Percentiles rank a stretch among this genome's conserved stretches.
These are phyloP conservation scores for Rhododendron griersonianum DNA, from an alignment of 148 eudicot species.

Conservation along the genomic window DNA sequence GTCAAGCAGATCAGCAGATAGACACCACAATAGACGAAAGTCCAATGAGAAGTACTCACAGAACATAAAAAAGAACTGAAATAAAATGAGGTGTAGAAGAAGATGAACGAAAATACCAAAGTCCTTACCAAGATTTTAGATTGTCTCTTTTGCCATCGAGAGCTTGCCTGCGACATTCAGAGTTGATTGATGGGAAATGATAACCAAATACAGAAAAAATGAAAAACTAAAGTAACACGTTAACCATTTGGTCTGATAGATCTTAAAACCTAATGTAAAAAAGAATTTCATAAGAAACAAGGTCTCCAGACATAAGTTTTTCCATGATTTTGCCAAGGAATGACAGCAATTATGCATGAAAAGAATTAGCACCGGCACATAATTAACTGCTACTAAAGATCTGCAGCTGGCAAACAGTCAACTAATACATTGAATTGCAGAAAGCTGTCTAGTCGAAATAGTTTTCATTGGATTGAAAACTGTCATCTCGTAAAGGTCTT, in stretches of 20 bases:
- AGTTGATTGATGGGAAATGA: background rate
- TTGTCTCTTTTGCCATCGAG: conserved; percentile 92
- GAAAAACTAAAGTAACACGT: background rate
- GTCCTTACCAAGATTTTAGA: conserved; percentile 70
- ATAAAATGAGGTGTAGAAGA: background rate
- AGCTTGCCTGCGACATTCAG: conserved; percentile 55
- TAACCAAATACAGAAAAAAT: background rate
- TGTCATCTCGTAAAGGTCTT: background rate
- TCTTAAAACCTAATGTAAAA: background rate
- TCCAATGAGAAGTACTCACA: background rate
- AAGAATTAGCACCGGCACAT: background rate
- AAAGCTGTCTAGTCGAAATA: background rate
- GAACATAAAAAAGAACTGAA: background rate
- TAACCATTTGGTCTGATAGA: background rate
- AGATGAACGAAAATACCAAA: background rate
- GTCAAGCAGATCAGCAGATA: background rate
- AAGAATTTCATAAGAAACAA: background rate
- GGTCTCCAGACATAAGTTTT: background rate
- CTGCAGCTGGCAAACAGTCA: background rate
- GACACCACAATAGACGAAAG: background rate
- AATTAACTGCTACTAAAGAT: background rate
- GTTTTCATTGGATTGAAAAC: no score
- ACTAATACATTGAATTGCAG: background rate
- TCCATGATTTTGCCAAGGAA: background rate
- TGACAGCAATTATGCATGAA: background rate